phyloP scores from a whole-genome alignment of 345 rosid species.

The Viola odorata region DNA sequence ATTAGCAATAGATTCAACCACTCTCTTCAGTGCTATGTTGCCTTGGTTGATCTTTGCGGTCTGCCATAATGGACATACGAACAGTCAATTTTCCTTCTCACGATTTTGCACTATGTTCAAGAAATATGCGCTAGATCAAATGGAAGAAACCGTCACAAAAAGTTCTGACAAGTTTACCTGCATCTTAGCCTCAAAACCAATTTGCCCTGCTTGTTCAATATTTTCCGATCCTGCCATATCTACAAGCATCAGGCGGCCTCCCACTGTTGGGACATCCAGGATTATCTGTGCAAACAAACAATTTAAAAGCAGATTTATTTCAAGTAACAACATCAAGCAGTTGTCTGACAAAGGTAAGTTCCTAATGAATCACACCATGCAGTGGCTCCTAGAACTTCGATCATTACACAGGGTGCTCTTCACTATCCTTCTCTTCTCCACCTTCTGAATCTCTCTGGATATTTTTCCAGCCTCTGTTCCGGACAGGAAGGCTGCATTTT shows the following conservation, averaged over 20 bases:
- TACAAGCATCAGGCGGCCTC: constrained; percentile 94
- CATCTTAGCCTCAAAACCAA: constrained; percentile 91
- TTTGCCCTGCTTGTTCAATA: constrained; percentile 95
- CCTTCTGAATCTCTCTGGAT: constrained; percentile 83
- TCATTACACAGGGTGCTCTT: constrained; percentile 94
- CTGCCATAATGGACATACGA: constrained; percentile 36
- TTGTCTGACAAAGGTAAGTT: background rate
- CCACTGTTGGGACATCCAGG: constrained; percentile 94
- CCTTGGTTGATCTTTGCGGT: constrained; percentile 97
- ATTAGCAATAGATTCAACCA: constrained; percentile 96
- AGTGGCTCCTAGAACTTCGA: constrained; percentile 95
- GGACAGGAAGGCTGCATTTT: constrained; percentile 77
- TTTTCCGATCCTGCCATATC: constrained; percentile 99
- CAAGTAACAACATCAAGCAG: background rate
- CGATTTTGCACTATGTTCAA: background rate
- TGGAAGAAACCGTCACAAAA: background rate
- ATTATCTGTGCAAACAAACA: constrained; percentile 45
- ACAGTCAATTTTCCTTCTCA: constrained; percentile 3
- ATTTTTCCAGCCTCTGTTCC: constrained; percentile 90
- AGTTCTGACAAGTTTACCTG: constrained; percentile 44
- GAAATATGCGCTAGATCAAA: background rate
- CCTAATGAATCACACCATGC: constrained; percentile 49
- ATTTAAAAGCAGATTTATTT: background rate
- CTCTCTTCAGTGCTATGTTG: constrained; percentile 86
- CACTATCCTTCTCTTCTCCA: constrained; percentile 89